Base-by-base conservation (phyloP, 805 yeast genomes). In the Lachancea sp. region DNA sequence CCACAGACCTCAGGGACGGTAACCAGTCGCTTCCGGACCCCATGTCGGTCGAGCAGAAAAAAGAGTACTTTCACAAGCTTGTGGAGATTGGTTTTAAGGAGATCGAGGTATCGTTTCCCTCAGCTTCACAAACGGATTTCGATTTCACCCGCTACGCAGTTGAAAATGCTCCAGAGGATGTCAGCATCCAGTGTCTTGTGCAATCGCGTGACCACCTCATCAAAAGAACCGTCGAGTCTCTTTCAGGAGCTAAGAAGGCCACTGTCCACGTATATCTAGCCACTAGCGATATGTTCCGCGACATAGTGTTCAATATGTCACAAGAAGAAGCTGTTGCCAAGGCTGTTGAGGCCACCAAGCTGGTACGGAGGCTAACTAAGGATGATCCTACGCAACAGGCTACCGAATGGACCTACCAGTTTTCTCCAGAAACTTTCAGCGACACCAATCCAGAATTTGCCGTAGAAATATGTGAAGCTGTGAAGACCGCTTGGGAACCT, bases 11-110 rank as follows among this genome's bases (percentile, higher is more conserved):
- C 48, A 74, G 90, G 68, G 90, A 82, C 56, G 90, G 90, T 47
- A 82, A 82, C 64, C 90, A 82, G 60, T 77, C 88, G 15, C 68
- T 82, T 43, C 90, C 90, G 20, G 90, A 82, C 64, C 90, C 90
- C 21, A 82, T 82, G 90, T 71, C 82, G 8, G 75, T 82, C 12
- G 78, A 71, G 38, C 84, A 82, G 61, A 82, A 82, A 64, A 80
- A 80, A 55, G 80, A 76, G 54, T 81, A 81, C 58, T 82, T 81
- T 69, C 79, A 79, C 52, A 82, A 82, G 61, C 68, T 82, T 50
- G 52, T 81, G 7, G 85, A 81, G 43, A 68, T 82, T 42, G 90
- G 90, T 2, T 81, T 82, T 67, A 82, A 82, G 57, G 90, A 82
- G 65, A 82, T 82, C 52, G 90, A 82, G 62, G 90, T 82, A 34